phyloP scores from a whole-genome alignment of 73 alveolate species.

The Paramecium caudatum region DNA sequence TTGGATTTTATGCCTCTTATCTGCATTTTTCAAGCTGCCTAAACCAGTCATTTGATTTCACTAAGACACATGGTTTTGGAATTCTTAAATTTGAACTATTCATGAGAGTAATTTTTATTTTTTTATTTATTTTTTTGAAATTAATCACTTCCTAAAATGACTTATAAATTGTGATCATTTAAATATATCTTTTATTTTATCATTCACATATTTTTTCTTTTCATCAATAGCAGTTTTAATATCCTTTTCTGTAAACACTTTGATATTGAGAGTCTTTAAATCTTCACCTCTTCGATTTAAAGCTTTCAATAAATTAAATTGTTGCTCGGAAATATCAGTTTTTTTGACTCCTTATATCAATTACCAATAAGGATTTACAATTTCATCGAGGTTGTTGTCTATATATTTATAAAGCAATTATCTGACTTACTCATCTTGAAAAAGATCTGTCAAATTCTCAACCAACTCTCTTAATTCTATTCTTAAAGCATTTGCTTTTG shows the following conservation, averaged over 20 bases:
- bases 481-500: background rate
- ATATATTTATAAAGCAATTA: background rate
- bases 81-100: slow-evolving; percentile 6
- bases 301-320: background rate
- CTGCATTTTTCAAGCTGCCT: background rate
- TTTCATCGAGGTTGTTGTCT: background rate
- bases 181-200: background rate
- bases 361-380: slow-evolving; percentile 21
- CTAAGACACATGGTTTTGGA: background rate
- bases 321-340: background rate
- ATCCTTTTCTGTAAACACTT: background rate
- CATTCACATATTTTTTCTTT: background rate
- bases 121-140: slow-evolving; percentile 19
- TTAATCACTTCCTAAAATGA: background rate
- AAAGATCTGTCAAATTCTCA: background rate
- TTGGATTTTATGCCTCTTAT: slow-evolving; percentile 12
- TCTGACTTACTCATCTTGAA: background rate
- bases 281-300: background rate
- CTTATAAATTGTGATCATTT: background rate
- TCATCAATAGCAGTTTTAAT: background rate
- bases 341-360: background rate
- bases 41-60: slow-evolving; percentile 17
- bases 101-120: background rate
- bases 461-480: background rate
- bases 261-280: background rate